Evolutionary conservation across 495 filamentous ascomycete species (phyloP).

Genomic region (Talaromyces liani): DNA sequence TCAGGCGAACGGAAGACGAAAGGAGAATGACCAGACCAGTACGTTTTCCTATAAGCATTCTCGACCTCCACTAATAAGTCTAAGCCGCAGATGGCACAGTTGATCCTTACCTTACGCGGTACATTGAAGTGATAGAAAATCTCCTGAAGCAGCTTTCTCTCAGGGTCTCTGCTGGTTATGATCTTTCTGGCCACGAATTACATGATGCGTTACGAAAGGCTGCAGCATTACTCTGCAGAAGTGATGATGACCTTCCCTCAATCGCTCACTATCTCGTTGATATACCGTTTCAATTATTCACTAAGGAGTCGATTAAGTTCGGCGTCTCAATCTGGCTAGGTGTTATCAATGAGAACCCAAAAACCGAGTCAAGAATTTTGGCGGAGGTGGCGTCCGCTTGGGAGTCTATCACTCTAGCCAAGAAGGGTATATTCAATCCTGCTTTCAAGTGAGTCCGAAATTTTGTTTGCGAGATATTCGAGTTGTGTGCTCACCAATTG

Average conservation of each 20-base stretch:
- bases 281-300: constrained; percentile 88
- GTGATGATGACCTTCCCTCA: constrained; percentile 60
- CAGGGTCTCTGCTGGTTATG: constrained; percentile 55
- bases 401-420: constrained; percentile 69
- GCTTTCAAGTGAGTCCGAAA: constrained; percentile 49
- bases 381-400: constrained; percentile 79
- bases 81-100: neutral
- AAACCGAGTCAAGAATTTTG: constrained; percentile 73
- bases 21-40: neutral
- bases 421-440: constrained; percentile 72
- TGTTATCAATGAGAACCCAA: constrained; percentile 92
- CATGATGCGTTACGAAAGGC: constrained; percentile 74
- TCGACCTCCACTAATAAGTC: constrained; percentile 7
- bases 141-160: constrained; percentile 50
- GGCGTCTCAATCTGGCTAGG: constrained; percentile 94
- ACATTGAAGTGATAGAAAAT: constrained; percentile 22
- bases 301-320: constrained; percentile 88
- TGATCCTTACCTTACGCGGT: constrained; percentile 11
- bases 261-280: constrained; percentile 79
- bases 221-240: constrained; percentile 75
- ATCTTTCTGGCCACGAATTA: constrained; percentile 65
- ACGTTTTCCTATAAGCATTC: constrained; percentile 7
- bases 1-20: constrained; percentile 10
- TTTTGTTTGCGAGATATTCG: neutral
- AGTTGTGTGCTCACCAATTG: constrained; percentile 9